Evolutionary conservation across 2,329 filamentous ascomycete species (phyloP).

Genomic region (Stagonosporopsis vannaccii): DNA sequence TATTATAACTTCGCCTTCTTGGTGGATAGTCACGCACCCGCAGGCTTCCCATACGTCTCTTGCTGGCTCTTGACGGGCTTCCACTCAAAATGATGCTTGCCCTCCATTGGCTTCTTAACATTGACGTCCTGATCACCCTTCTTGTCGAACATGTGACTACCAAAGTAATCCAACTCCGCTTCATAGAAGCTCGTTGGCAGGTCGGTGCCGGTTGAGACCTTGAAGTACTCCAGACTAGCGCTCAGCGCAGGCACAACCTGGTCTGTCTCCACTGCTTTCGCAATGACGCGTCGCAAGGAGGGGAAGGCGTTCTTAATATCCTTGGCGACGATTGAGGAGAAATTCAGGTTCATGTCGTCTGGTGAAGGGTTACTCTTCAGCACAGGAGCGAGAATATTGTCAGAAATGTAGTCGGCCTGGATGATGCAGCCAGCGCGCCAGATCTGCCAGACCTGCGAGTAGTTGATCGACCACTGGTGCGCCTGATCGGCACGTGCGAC

Average conservation of each 20-base stretch:
- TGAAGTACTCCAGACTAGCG: constrained; percentile 71
- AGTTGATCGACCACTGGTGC: constrained; percentile 67
- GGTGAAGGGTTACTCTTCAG: constrained; percentile 45
- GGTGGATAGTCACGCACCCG: background rate
- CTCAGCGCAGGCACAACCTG: constrained; percentile 67
- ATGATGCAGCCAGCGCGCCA: constrained; percentile 78
- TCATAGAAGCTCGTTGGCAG: constrained; percentile 75
- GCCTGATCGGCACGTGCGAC: constrained; percentile 65
- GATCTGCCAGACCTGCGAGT: constrained; percentile 62
- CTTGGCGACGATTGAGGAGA: constrained; percentile 54
- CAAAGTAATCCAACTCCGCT: constrained; percentile 75
- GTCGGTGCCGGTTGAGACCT: constrained; percentile 66
- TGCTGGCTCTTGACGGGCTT: constrained; percentile 49
- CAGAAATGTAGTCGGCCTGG: constrained; percentile 68
- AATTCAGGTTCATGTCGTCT: constrained; percentile 57
- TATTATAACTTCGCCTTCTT: background rate
- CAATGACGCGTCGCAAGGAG: constrained; percentile 63
- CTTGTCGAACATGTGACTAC: constrained; percentile 70
- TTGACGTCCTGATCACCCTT: constrained; percentile 61
- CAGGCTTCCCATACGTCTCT: constrained; percentile 27
- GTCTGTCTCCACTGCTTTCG: constrained; percentile 63
- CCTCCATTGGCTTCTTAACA: constrained; percentile 57
- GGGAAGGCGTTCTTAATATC: constrained; percentile 62
- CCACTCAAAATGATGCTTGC: constrained; percentile 71
- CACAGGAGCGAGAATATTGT: constrained; percentile 62